Percentiles rank a stretch among this genome's conserved stretches.
Conservation (phyloP, 495 filamentous ascomycete genomes). For the Margaritispora aquatica region DNA sequence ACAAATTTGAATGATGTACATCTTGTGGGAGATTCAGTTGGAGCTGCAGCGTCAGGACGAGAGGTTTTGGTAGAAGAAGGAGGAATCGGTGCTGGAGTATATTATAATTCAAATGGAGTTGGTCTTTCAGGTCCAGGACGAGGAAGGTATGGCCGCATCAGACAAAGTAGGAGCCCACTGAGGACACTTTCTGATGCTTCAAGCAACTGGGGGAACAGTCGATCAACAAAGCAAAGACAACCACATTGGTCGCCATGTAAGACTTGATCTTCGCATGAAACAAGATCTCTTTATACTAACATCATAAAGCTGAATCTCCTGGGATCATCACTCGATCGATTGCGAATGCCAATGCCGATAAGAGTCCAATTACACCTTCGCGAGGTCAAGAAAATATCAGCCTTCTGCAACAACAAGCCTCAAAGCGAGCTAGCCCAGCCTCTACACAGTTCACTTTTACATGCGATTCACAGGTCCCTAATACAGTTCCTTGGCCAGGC, state of each 20-base stretch:
- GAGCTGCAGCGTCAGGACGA: conserved; percentile 48
- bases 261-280: conserved; percentile 20
- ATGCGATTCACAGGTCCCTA: conserved; percentile 56
- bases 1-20: conserved; percentile 48
- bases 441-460: conserved; percentile 91
- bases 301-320: conserved; percentile 38
- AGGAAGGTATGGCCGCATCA: conserved; percentile 65
- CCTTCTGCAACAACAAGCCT: conserved; percentile 63
- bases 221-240: conserved; percentile 35
- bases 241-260: conserved; percentile 38
- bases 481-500: conserved; percentile 40
- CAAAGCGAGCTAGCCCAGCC: conserved; percentile 49
- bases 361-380: conserved; percentile 49
- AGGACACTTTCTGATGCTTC: conserved; percentile 44
- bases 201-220: conserved; percentile 44
- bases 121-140: conserved; percentile 32
- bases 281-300: neutral
- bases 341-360: conserved; percentile 85
- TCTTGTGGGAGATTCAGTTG: conserved; percentile 47
- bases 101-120: conserved; percentile 58
- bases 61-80: conserved; percentile 39
- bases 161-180: conserved; percentile 62
- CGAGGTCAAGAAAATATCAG: conserved; percentile 68
- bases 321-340: conserved; percentile 72
- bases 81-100: conserved; percentile 43